Evolutionary conservation across 768 basidiomycete species (phyloP).

Genomic region (Tephrocybe rancida): DNA sequence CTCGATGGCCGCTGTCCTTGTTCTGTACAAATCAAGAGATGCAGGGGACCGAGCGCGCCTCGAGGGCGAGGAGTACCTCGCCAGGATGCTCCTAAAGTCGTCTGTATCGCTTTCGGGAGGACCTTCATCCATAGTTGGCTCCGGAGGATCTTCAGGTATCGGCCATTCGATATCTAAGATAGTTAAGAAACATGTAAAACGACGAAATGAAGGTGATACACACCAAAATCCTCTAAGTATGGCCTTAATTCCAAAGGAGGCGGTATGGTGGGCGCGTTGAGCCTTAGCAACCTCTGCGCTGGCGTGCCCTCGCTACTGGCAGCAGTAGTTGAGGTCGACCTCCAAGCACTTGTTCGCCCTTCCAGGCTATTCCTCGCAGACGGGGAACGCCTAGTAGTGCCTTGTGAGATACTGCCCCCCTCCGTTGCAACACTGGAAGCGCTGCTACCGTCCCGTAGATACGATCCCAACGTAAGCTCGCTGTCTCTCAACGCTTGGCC

Average conservation of each 20-base stretch:
- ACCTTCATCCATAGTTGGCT: not conserved
- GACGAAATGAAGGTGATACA: not conserved
- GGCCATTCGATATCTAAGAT: not conserved
- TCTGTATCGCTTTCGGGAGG: not conserved
- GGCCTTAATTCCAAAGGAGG: slow-evolving; percentile 9
- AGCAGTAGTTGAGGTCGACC: not conserved
- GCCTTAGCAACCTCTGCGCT: not conserved
- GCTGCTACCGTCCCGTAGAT: slow-evolving; percentile 3
- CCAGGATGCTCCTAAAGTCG: not conserved
- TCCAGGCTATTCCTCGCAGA: not conserved
- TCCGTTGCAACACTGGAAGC: not conserved
- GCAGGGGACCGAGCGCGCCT: not conserved
- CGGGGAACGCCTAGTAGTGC: not conserved
- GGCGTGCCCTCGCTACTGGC: not conserved
- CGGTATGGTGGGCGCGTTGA: slow-evolving; percentile 2
- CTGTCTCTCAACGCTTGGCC: slow-evolving; percentile 15
- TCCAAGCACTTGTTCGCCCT: slow-evolving; percentile 9
- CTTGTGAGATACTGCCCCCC: not conserved
- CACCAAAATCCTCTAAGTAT: slow-evolving; percentile 2
- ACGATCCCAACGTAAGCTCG: slow-evolving; percentile 13
- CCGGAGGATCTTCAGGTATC: not conserved
- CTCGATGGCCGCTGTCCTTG: not conserved
- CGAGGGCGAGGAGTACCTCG: not conserved
- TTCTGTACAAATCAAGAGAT: slow-evolving; percentile 1
- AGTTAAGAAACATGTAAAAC: not conserved